phyloP scores from a whole-genome alignment of 768 basidiomycete genomes.

The Leccinellum luteum region DNA sequence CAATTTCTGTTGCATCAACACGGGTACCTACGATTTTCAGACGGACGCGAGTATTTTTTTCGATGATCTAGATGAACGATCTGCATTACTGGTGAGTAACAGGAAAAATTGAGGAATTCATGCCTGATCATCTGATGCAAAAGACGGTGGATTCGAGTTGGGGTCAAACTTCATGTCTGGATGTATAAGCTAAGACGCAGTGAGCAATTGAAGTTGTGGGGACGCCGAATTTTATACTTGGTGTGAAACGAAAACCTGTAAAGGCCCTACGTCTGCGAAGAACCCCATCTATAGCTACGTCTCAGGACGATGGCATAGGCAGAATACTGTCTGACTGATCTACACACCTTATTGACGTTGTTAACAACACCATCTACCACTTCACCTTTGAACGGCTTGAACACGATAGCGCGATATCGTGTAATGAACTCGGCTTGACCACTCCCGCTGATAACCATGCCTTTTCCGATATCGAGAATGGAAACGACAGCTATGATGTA shows the following conservation, averaged over 20 bases:
- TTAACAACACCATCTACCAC: constrained; percentile 96
- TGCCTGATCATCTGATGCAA: constrained; percentile 88
- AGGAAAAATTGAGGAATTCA: neutral
- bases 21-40: constrained; percentile 98
- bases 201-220: constrained; percentile 2
- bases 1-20: constrained; percentile 97
- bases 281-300: constrained; percentile 81
- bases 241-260: constrained; percentile 93
- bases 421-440: constrained; percentile 97
- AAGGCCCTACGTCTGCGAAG: constrained; percentile 93
- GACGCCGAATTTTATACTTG: constrained; percentile 56
- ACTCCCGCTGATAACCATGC: constrained; percentile 86
- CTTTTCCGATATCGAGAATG: constrained; percentile 88
- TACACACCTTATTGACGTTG: constrained; percentile 88
- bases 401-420: constrained; percentile 93
- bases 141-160: constrained; percentile 95
- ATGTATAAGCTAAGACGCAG: constrained; percentile 70
- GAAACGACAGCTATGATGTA: constrained; percentile 92
- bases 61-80: constrained; percentile 62
- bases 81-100: neutral
- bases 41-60: constrained; percentile 88
- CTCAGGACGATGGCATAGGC: neutral
- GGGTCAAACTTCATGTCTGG: constrained; percentile 95
- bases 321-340: neutral
- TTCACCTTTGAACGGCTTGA: constrained; percentile 99